Evolutionary conservation across 352 stramenopile species (phyloP), one percentile per base, ranked within the genome.

Genomic region (Phytophthora vignae): DNA sequence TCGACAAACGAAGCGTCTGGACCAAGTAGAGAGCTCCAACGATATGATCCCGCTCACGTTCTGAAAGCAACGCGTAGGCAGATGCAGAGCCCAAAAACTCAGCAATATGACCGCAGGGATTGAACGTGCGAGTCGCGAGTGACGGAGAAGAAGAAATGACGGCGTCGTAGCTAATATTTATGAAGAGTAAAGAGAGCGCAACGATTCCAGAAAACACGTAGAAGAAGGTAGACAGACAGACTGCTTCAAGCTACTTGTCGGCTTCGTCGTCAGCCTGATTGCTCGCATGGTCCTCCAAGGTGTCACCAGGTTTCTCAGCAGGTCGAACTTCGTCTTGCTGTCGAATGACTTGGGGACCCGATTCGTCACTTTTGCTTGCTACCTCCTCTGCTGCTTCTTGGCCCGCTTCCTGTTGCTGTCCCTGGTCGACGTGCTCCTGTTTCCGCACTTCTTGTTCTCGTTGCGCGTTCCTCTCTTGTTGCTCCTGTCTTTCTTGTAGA

Each of bases 41-140:
- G 83, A 91, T 53, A 91, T 91, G 83, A 91, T 91, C 36, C 81
- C 78, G 33, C 65, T 91, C 14, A 60, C 78, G 25, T 76, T 91
- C 19, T 83, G 55, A 71, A 11, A 49, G 15, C 7, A 44, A 69
- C 11, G n/a, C n/a, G 36, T 5, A 40, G 2, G 7, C 42, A 40
- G 9, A 64, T 14, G 12, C n/a, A 64, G 48, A 49, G 22, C 1
- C 17, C 46, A 55, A 6, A 55, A 40, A 40, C 15, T 40, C 33
- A 14, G 12, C 44, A 22, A 54, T 54, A 54, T 33, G 19, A 42
- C 52, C 53, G 56, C 40, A 63, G 38, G 60, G 60, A 59, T 50
- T 15, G 61, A 66, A 71, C 56, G 33, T 54, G 55, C 29, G 48
- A 49, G 33, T 53, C 27, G 12, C 49, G 14, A 54, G 22, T 44